Conservation (phyloP, 192 early-diverging fungal genomes). For the Coemansia sp. region DNA sequence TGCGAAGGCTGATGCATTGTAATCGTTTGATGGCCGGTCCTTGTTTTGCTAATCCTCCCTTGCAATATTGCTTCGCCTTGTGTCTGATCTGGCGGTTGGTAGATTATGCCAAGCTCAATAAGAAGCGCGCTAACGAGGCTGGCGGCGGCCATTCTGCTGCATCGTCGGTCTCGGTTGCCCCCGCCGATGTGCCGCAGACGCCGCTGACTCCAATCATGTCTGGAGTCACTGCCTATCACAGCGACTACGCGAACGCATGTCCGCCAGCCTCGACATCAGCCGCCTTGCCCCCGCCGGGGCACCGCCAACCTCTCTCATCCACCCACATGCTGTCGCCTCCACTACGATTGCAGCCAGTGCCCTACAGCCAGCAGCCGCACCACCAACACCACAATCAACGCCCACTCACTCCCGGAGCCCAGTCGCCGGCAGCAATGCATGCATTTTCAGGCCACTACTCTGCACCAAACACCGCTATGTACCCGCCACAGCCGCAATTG, state of each 20-base stretch:
- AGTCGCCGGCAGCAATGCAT: background rate
- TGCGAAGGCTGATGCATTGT: too few species aligned
- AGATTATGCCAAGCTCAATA: conserved; percentile 55
- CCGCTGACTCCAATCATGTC: background rate
- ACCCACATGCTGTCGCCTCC: too few species aligned
- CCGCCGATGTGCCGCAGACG: background rate
- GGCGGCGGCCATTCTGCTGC: conserved; percentile 1
- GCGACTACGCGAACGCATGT: background rate
- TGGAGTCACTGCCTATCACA: background rate
- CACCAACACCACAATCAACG: background rate
- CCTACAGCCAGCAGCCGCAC: background rate
- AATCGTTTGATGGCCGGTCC: background rate
- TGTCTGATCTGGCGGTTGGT: conserved; percentile 1
- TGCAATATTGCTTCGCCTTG: too few species aligned
- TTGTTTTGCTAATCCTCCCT: background rate
- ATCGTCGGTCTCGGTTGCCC: background rate
- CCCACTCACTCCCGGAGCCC: background rate
- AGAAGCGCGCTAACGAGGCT: conserved; percentile 47
- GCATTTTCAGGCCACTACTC: background rate
- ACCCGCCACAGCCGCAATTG: background rate
- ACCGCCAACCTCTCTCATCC: too few species aligned
- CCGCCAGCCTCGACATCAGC: background rate
- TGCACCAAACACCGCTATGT: conserved; percentile 1
- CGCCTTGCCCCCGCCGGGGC: background rate
- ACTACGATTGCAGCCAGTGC: background rate